These are phyloP conservation scores for Colletotrichum tamarilloi DNA, from an alignment of 2,329 filamentous ascomycete species.

Conservation along the genomic window DNA sequence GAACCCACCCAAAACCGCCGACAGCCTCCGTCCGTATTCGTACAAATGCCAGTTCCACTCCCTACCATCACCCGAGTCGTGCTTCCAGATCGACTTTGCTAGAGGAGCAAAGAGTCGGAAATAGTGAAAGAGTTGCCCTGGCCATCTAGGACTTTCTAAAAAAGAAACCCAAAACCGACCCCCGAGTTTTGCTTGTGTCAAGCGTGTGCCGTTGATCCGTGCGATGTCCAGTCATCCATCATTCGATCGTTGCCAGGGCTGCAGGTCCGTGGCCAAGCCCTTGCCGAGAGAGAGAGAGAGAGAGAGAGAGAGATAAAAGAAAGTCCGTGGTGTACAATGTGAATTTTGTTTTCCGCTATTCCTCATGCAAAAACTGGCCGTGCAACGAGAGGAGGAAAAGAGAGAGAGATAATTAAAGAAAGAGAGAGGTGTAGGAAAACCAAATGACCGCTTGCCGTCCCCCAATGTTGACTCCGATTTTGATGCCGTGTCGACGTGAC, in stretches of 20 bases:
- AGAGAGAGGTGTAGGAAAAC: conserved; percentile 19
- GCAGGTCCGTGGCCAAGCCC: conserved; percentile 13
- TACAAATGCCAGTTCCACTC: neutral
- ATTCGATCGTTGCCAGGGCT: conserved; percentile 6
- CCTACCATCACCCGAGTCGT: neutral
- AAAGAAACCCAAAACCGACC: conserved; percentile 6
- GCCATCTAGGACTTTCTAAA: neutral
- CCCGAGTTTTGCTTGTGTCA: conserved; percentile 4
- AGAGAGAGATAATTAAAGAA: neutral
- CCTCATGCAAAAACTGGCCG: conserved; percentile 16
- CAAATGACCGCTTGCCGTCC: conserved; percentile 36
- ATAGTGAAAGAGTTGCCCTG: conserved; percentile 8
- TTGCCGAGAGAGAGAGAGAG: conserved; percentile 9
- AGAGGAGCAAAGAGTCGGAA: neutral
- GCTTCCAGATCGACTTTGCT: neutral
- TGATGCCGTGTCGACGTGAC: conserved; percentile 30
- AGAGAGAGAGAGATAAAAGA: conserved; percentile 24
- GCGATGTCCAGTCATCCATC: conserved; percentile 35
- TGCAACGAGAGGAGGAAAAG: conserved; percentile 26
- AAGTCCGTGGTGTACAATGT: conserved; percentile 19
- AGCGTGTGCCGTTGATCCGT: conserved; percentile 29
- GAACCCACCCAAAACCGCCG: neutral
- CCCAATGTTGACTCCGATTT: conserved; percentile 30
- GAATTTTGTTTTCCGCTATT: conserved; percentile 16
- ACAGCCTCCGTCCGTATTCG: neutral